phyloP scores from a whole-genome alignment of 2,329 filamentous ascomycete genomes.

The Trichoderma atrobrunneum region DNA sequence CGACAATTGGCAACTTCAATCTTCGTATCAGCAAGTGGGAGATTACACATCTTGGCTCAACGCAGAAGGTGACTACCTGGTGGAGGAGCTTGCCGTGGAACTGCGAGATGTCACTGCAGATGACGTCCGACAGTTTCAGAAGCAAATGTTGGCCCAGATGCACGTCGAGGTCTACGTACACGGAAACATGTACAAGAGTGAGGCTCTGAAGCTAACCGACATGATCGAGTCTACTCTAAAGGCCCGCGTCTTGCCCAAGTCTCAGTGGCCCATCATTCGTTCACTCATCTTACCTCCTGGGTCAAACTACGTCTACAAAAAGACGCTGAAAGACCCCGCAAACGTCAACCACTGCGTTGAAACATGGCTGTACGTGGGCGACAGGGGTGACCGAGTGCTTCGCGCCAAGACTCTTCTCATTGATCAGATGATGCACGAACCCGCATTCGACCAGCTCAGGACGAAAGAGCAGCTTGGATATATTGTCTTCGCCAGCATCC shows the following conservation, averaged over 20 bases:
- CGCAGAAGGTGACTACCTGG: slow-evolving; percentile 71
- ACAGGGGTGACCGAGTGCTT: slow-evolving; percentile 63
- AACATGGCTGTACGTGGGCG: slow-evolving; percentile 70
- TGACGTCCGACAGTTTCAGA: slow-evolving; percentile 73
- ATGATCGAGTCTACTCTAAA: slow-evolving; percentile 76
- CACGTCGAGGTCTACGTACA: slow-evolving; percentile 87
- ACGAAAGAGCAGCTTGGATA: slow-evolving; percentile 98
- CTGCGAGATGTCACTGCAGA: slow-evolving; percentile 70
- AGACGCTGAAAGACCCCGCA: slow-evolving; percentile 75
- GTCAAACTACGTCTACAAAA: slow-evolving; percentile 79
- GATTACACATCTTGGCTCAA: slow-evolving; percentile 80
- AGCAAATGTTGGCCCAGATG: slow-evolving; percentile 75
- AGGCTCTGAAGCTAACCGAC: slow-evolving; percentile 80
- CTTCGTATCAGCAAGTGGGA: slow-evolving; percentile 84
- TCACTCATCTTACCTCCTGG: slow-evolving; percentile 75
- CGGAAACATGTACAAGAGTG: slow-evolving; percentile 92
- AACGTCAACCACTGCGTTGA: slow-evolving; percentile 89
- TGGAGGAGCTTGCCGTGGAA: slow-evolving; percentile 76
- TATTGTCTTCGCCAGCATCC: slow-evolving; percentile 81
- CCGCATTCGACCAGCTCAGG: slow-evolving; percentile 87
- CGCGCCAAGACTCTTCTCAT: slow-evolving; percentile 78
- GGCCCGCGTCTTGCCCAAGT: slow-evolving; percentile 67
- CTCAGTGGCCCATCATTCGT: slow-evolving; percentile 76
- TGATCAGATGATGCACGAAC: slow-evolving; percentile 88
- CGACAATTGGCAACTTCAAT: slow-evolving; percentile 83